Evolutionary conservation across 2,329 filamentous ascomycete species (phyloP), one percentile per base, ranked within the genome.

Genomic region (Lomentospora prolificans): DNA sequence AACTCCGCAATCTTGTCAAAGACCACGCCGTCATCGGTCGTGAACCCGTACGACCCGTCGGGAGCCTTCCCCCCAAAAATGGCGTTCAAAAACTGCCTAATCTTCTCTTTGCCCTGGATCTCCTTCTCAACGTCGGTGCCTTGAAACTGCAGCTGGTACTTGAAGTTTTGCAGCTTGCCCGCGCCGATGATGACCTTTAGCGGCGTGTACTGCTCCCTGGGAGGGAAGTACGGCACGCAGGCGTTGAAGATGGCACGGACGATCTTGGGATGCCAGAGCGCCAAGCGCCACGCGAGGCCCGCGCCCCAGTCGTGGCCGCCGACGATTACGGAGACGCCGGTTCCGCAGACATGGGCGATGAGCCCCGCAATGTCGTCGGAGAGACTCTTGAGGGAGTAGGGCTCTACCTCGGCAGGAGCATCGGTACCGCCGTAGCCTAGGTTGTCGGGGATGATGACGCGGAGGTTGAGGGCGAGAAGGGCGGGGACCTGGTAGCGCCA

Each of bases 231-330:
- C 0, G 91, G 88, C 27, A 89, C 91, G 72, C 89, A 94, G 58
- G 96, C 74, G 61, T 81, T 81, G 73, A 96, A 92, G 58, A 96
- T 75, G 63, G 84, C 85, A 39, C 78, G 79, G 60, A 96, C 75
- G 10, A 95, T 75, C 41, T 84, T 72, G 0, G 89, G 89, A 64
- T 90, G 76, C 78, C 84, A 89, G 60, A 87, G 78, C 12, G 85
- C 83, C 57, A 87, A 72, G 55, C 90, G 82, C 77, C 89, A 95
- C 55, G 86, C 85, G 27, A 91, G 75, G 2, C 78, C 76, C 63
- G 89, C 90, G 67, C 92, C 92, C 89, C 92, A 96, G 71, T 97
- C 92, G 72, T 96, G 92, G 6, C 90, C 92, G 51, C 90, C 90
- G 12, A 96, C 78, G 57, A 96, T 85, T 64, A 96, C 86, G 56